phyloP scores from a whole-genome alignment of 305 asterid species.

The Fraxinus latifolia region DNA sequence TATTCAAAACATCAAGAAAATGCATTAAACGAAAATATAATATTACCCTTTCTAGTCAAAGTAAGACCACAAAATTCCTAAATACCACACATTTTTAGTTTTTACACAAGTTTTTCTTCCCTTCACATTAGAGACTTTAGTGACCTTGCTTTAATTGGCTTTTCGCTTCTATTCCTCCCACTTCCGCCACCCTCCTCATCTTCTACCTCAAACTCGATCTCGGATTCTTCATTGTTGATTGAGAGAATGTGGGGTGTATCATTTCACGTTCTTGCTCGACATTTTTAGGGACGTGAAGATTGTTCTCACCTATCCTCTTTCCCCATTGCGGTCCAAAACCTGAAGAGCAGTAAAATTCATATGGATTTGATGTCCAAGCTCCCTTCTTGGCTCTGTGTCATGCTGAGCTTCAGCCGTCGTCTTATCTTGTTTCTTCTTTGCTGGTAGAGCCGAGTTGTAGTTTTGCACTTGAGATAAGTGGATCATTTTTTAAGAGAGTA shows the following conservation, averaged over 20 bases:
- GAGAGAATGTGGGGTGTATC: not conserved
- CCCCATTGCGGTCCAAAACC: not conserved
- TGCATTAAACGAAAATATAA: no score
- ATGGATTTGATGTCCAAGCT: no score
- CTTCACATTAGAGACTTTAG: slow-evolving; percentile 53
- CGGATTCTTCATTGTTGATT: no score
- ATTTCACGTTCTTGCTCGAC: not conserved
- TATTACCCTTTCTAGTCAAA: no score
- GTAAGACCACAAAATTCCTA: no score
- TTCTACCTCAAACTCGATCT: not conserved
- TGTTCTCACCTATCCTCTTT: slow-evolving; percentile 8
- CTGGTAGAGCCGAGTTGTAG: slow-evolving; percentile 12
- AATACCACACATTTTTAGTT: no score
- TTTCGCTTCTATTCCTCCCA: slow-evolving; percentile 50
- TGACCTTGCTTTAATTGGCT: slow-evolving; percentile 69
- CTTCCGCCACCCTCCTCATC: not conserved
- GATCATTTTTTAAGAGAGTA: not conserved
- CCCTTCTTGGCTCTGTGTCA: not conserved
- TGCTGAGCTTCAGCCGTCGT: slow-evolving; percentile 8
- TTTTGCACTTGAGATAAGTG: slow-evolving; percentile 10
- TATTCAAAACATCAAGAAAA: not conserved
- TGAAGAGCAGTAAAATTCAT: no score
- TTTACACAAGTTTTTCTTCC: not conserved
- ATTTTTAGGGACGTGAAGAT: not conserved
- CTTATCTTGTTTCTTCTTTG: not conserved